phyloP scores from a whole-genome alignment of 148 eudicot genomes.

The Polygonum maritimum region DNA sequence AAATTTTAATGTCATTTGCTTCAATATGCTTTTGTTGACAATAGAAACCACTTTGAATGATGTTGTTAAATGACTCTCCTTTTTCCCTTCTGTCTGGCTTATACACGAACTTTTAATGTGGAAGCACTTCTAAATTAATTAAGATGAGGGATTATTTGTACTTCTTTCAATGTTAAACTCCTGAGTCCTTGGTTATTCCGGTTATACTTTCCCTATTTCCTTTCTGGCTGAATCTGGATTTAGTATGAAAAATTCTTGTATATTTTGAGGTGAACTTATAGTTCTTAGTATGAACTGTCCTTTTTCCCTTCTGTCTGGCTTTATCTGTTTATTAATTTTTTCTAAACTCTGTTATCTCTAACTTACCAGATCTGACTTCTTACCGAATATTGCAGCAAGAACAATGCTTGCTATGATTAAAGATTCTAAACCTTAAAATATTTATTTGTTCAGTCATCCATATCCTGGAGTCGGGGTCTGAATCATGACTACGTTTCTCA shows the following conservation, averaged over 20 bases:
- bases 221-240: background rate
- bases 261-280: background rate
- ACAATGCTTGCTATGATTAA: background rate
- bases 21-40: background rate
- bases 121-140: background rate
- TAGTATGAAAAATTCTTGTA: background rate
- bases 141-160: background rate
- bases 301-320: background rate
- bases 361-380: background rate
- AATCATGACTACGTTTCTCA: background rate
- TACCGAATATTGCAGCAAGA: background rate
- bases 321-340: background rate
- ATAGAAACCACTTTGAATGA: background rate
- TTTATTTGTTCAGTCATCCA: background rate
- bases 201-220: background rate
- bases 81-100: too few relatives aligned
- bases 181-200: background rate
- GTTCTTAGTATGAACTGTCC: background rate
- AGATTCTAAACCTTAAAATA: background rate
- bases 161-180: background rate
- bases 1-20: background rate
- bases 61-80: background rate
- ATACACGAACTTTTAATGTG: too few relatives aligned
- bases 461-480: background rate
- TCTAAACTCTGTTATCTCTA: background rate